Base-by-base conservation (phyloP, 2,329 filamentous ascomycete genomes). In the Aureobasidium lini region DNA sequence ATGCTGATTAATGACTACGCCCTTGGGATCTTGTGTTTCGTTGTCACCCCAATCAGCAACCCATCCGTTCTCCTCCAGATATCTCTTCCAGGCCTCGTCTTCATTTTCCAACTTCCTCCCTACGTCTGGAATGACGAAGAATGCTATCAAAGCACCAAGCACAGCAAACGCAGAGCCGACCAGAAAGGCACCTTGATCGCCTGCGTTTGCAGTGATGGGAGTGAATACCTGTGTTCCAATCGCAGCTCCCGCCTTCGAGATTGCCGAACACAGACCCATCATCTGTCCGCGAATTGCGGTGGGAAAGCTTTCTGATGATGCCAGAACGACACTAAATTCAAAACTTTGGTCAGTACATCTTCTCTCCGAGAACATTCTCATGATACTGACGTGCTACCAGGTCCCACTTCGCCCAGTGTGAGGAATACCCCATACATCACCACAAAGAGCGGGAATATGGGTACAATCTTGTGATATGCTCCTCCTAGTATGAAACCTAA, bases 401-500 rank as follows among this genome's bases (percentile, higher is more conserved):
- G 90, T 0, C 91, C 91, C 32, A 94, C 75, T 72, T 93, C 89
- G 52, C 89, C 89, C 1, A 91, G 79, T 0, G 86, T 83, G 1
- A 89, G 76, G 74, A 93, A 93, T 62, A 93, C 79, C 11, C 81
- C 89, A 66, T 90, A 92, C 4, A 92, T 82, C 5, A 90, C 86
- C 1, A 88, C 84, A 65, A 92, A 93, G 0, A 73, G 65, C 0
- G 67, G 65, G 23, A 68, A 69, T 6, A 65, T 62, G 4, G 64
- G 63, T 52, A 72, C 68, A 29, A 73, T 72, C 40, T 67, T 67
- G 10, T 64, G 61, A 15, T 69, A 68, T 0, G 79, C 87, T 9
- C 85, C 90, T 0, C 90, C 87, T 87, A 95, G 92, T 73, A 91
- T 84, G 73, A 91, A 95, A 1, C 91, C 91, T 6, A 95, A 82